Evolutionary conservation across 352 stramenopile species (phyloP).

Genomic region (Phytopythium boreale): DNA sequence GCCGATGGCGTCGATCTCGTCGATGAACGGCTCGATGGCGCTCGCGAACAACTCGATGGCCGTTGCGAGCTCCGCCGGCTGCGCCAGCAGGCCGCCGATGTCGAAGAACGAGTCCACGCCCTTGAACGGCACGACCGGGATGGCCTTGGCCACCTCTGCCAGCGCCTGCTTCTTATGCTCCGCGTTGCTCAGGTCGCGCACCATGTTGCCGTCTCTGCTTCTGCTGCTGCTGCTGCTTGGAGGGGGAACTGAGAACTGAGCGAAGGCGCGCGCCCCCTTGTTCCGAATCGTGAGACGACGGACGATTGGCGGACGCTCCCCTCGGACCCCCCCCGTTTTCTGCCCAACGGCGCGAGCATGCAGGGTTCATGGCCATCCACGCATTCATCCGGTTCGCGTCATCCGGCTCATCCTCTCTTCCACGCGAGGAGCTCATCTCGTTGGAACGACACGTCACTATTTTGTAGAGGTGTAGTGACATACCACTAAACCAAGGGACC

Average conservation of each 20-base stretch:
- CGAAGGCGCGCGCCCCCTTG: not conserved
- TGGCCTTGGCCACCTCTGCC: conserved; percentile 76
- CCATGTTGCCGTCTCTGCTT: conserved; percentile 13
- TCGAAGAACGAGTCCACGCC: conserved; percentile 96
- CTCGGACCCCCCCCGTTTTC: not conserved
- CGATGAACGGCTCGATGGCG: conserved; percentile 46
- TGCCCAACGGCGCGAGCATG: not conserved
- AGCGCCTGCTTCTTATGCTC: conserved; percentile 49
- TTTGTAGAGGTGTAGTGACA: too few species aligned
- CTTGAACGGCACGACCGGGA: conserved; percentile 96
- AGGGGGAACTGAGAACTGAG: not conserved
- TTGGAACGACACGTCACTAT: not conserved
- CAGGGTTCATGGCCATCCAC: not conserved
- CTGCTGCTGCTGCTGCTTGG: conserved; percentile 15
- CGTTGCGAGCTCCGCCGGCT: conserved; percentile 87
- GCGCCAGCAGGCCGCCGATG: conserved; percentile 92
- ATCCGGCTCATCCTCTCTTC: not conserved
- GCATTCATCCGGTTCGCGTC: not conserved
- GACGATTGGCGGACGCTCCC: not conserved
- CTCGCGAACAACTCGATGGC: conserved; percentile 93
- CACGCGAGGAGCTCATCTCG: not conserved
- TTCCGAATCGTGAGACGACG: too few species aligned
- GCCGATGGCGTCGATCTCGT: conserved; percentile 77
- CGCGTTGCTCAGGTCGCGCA: conserved; percentile 43
- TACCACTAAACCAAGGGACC: too few species aligned